Conservation (phyloP, 2,329 filamentous ascomycete genomes). For the Pseudodiploospora longispora region DNA sequence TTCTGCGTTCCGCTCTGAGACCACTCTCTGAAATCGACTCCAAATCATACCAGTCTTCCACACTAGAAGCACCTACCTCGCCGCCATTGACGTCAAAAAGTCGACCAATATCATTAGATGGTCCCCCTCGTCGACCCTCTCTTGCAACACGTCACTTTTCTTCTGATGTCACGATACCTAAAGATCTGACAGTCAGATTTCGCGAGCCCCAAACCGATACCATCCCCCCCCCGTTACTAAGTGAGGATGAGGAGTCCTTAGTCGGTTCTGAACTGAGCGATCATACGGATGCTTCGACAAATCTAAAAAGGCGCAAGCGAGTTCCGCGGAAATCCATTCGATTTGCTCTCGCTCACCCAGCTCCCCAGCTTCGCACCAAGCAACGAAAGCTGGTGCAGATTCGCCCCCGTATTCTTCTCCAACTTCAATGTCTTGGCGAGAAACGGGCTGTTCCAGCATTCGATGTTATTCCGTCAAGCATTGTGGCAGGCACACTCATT, state of each 20-base stretch:
- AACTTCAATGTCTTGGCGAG: conserved; percentile 59
- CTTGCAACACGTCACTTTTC: conserved; percentile 19
- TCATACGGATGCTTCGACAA: conserved; percentile 30
- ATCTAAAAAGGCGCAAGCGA: conserved; percentile 35
- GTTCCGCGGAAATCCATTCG: conserved; percentile 48
- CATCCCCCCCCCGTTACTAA: conserved; percentile 22
- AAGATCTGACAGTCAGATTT: conserved; percentile 40
- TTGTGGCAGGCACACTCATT: conserved; percentile 46
- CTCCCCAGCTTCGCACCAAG: conserved; percentile 48
- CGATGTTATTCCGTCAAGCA: conserved; percentile 65
- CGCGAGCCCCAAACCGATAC: conserved; percentile 26
- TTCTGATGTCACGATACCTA: conserved; percentile 31
- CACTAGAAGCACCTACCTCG: conserved; percentile 1
- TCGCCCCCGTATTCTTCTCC: conserved; percentile 60
- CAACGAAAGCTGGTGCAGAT: conserved; percentile 60
- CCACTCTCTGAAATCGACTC: conserved; percentile 23
- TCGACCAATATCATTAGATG: conserved; percentile 3
- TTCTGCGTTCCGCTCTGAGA: conserved; percentile 35
- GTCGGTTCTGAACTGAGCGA: conserved; percentile 38
- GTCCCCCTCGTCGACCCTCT: conserved; percentile 2
- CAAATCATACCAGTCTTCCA: conserved; percentile 3
- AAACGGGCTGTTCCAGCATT: conserved; percentile 58
- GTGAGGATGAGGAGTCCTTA: conserved; percentile 41
- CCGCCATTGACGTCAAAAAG: neutral
- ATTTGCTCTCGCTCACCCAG: conserved; percentile 61